Percentiles rank a stretch among this genome's conserved stretches.
Evolutionary conservation across 2,329 filamentous ascomycete genomes (phyloP).

Genomic region (Penicillium sp.): DNA sequence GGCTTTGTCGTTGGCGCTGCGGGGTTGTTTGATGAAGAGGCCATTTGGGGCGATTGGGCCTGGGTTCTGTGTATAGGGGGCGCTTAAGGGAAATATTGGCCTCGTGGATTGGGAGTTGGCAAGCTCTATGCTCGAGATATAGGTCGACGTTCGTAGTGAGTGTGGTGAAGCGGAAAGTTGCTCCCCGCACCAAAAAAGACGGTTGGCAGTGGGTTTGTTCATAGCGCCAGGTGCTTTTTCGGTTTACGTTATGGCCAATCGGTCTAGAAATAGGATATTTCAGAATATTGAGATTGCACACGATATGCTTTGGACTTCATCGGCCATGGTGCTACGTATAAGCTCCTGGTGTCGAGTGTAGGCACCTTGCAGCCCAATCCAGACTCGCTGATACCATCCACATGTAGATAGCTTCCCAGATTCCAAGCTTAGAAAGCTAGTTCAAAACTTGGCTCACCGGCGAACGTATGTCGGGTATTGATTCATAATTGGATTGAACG

Average conservation of each 20-base stretch:
- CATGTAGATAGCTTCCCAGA: too few species aligned
- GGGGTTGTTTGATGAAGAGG: slow-evolving; percentile 10
- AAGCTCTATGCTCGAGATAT: background rate
- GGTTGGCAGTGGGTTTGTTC: slow-evolving; percentile 10
- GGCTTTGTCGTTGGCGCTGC: slow-evolving; percentile 7
- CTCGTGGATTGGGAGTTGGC: background rate
- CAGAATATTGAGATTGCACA: too few species aligned
- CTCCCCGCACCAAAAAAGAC: slow-evolving; percentile 20
- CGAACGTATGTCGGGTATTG: slow-evolving; percentile 15
- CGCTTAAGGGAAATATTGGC: background rate
- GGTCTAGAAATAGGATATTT: too few species aligned
- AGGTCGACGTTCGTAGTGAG: background rate
- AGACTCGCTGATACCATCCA: too few species aligned
- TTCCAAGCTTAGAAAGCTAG: too few species aligned
- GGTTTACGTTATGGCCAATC: too few species aligned
- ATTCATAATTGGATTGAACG: slow-evolving; percentile 16
- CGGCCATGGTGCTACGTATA: too few species aligned
- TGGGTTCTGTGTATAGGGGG: background rate
- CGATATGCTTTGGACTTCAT: too few species aligned
- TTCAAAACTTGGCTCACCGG: background rate
- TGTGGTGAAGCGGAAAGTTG: background rate
- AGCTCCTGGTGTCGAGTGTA: too few species aligned
- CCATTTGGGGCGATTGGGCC: slow-evolving; percentile 10
- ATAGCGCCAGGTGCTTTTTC: background rate
- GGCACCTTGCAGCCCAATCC: too few species aligned